Conservation (phyloP, 2,329 filamentous ascomycete genomes). For the Ophiostoma australiae region DNA sequence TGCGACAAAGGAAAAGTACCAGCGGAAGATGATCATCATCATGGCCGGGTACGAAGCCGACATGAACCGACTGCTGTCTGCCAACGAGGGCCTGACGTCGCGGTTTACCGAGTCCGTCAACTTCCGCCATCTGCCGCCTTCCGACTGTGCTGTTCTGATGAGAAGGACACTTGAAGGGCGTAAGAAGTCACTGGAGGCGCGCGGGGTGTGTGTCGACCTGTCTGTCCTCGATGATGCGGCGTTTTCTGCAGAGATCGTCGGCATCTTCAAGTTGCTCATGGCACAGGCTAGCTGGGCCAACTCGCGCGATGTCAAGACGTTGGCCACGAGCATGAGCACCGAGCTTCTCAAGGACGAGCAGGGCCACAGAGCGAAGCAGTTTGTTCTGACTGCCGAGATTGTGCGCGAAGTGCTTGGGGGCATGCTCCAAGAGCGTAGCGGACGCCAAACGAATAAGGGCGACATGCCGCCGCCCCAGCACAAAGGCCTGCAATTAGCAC, state of each 20-base stretch:
- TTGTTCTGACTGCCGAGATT: conserved; percentile 22
- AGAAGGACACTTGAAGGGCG: conserved; percentile 31
- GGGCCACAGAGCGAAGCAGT: conserved; percentile 21
- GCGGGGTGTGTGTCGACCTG: conserved; percentile 30
- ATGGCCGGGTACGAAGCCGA: conserved; percentile 64
- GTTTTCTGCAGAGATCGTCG: conserved; percentile 29
- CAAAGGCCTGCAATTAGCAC: not conserved
- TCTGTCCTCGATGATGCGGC: conserved; percentile 25
- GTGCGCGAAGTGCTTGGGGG: conserved; percentile 28
- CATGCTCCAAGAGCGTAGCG: conserved; percentile 10
- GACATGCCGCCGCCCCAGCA: not conserved
- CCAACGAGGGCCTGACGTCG: conserved; percentile 59
- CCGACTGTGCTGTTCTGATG: conserved; percentile 45
- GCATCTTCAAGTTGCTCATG: conserved; percentile 40
- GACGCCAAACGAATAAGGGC: not conserved
- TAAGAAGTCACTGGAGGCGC: not conserved
- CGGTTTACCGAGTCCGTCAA: conserved; percentile 59
- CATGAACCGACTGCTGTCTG: conserved; percentile 57
- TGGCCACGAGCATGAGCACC: conserved; percentile 49
- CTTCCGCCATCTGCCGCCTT: conserved; percentile 46
- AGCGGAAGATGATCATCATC: conserved; percentile 59
- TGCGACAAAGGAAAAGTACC: conserved; percentile 52
- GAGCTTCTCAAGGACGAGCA: conserved; percentile 36
- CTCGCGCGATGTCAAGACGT: conserved; percentile 55
- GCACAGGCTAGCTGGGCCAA: conserved; percentile 54